phyloP scores from a whole-genome alignment of 2,329 filamentous ascomycete genomes.

The Erysiphe pulchra region DNA sequence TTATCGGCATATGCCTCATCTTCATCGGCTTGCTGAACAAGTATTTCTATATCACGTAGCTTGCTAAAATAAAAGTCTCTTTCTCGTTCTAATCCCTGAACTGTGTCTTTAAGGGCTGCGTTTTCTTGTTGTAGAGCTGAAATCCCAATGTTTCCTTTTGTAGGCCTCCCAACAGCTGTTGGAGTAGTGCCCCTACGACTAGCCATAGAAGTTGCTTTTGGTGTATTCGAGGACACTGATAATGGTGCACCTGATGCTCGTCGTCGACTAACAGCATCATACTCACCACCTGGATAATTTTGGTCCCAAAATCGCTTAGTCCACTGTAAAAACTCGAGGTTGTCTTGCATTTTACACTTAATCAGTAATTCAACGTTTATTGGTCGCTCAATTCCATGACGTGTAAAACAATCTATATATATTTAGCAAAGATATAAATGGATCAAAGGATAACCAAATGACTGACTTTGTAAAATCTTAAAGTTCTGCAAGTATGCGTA shows the following conservation, averaged over 20 bases:
- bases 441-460: constrained; percentile 1
- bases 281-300: constrained; percentile 90
- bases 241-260: constrained; percentile 45
- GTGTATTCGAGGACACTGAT: constrained; percentile 20
- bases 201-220: constrained; percentile 21
- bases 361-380: constrained; percentile 71
- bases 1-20: constrained; percentile 82
- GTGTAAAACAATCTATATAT: constrained; percentile 52
- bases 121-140: constrained; percentile 68
- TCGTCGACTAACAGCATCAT: constrained; percentile 67
- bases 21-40: constrained; percentile 82
- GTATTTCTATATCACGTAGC: constrained; percentile 80
- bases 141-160: constrained; percentile 19
- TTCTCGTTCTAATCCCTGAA: constrained; percentile 83
- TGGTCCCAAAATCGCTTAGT: constrained; percentile 94
- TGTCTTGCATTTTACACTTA: constrained; percentile 99
- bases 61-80: constrained; percentile 99
- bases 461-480: constrained; percentile 76
- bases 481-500: constrained; percentile 97
- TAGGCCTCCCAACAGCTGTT: constrained; percentile 19
- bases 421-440: too few species aligned
- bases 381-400: constrained; percentile 69
- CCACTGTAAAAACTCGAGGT: constrained; percentile 96
- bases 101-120: constrained; percentile 73
- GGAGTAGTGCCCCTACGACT: constrained; percentile 19